Evolutionary conservation across 139 green algal genomes (phyloP), one percentile per base, ranked within the genome.

Genomic region (Tetraselmis chui): DNA sequence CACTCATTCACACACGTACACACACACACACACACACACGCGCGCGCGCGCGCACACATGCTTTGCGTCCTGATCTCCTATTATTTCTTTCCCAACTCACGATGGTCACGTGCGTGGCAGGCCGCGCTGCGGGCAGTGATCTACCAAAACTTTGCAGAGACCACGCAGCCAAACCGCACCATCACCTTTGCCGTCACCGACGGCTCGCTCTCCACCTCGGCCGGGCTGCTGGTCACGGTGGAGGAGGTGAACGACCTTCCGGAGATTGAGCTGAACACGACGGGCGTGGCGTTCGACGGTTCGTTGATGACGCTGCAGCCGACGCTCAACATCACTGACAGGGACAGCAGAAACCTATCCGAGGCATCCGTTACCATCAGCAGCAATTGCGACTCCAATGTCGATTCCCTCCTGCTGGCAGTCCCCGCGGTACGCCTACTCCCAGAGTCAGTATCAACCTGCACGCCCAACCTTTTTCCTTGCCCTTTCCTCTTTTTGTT

Each of bases 321-420:
- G 23, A 29, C 18, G 74, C 74, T 77, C 18, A 77, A 77, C 74
- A 77, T 77, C 74, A 77, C 74, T 2, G 74, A 77, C 74, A 22
- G 25, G 5, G 74, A 77, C 74, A 77, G n/a, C 74, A 77, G 5
- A 22, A 77, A 22, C 26, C 26, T 77, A 22, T 67, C 45, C 45
- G 45, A 5, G 11, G 45, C 45, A 5, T 67, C 45, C 45, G 45
- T 67, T 18, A 67, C 45, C 45, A 67, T 67, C 45, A 67, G 45
- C 45, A 67, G 11, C 45, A 67, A 67, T 18, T 67, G 45, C 45
- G 45, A 67, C 45, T 5, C 5, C 11, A 67, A 67, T 18, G 45
- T 67, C 11, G 45, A 67, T 18, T 67, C 45, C 11, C 45, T 67
- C 11, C 45, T 67, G 45, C 45, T 67, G 45, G 5, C 45, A 25